These are phyloP conservation scores for Cutaneotrichosporon sp. DNA, from an alignment of 1,284 basidiomycete species.

Conservation along the genomic window DNA sequence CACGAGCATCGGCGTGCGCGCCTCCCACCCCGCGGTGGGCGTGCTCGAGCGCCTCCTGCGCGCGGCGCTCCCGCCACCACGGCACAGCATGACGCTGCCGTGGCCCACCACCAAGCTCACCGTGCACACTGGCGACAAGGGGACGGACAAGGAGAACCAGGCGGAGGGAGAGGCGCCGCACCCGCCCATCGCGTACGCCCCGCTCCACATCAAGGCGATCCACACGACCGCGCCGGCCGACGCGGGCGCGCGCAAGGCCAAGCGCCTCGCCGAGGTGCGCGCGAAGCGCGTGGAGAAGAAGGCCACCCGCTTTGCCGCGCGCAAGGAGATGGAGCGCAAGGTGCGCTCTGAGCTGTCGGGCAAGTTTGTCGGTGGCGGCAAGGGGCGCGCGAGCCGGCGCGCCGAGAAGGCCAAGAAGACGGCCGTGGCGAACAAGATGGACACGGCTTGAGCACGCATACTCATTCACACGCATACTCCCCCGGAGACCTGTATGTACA, in stretches of 20 bases:
- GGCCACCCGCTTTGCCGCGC: constrained; percentile 46
- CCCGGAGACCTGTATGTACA: constrained; percentile 10
- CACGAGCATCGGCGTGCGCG: constrained; percentile 64
- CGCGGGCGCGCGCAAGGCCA: constrained; percentile 69
- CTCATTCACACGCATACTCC: not conserved
- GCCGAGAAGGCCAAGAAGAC: constrained; percentile 8
- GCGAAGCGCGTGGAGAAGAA: constrained; percentile 58
- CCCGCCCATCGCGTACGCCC: constrained; percentile 54
- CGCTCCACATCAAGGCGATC: constrained; percentile 83
- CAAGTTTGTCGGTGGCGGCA: not conserved
- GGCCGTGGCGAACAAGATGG: not conserved
- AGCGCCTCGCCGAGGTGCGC: constrained; percentile 61
- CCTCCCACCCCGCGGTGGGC: constrained; percentile 35
- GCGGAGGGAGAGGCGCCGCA: constrained; percentile 15
- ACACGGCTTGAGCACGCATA: not conserved
- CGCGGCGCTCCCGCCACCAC: constrained; percentile 39
- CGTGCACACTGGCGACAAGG: constrained; percentile 24
- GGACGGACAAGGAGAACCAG: not conserved
- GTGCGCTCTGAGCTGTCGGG: constrained; percentile 9
- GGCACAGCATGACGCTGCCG: constrained; percentile 48
- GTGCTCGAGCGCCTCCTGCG: constrained; percentile 34
- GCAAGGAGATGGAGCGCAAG: constrained; percentile 19
- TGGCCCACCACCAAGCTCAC: constrained; percentile 50
- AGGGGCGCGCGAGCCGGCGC: constrained; percentile 8
- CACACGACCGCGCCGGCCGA: constrained; percentile 76